These are phyloP conservation scores for Niveomyces coronatus DNA, from an alignment of 2,329 filamentous ascomycete genomes.

Conservation along the genomic window DNA sequence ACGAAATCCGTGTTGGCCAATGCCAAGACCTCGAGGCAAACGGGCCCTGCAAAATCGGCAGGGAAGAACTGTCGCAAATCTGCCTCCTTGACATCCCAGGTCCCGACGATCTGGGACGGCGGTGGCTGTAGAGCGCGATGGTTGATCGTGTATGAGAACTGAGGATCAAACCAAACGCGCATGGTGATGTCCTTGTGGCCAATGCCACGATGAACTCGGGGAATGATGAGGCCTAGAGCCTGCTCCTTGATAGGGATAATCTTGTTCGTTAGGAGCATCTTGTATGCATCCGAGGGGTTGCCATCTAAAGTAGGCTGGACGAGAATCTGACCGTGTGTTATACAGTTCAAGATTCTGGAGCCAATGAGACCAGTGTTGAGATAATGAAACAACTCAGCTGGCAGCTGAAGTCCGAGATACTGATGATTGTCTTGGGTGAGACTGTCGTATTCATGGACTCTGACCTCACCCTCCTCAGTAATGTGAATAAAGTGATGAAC, in stretches of 20 bases:
- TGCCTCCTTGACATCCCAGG: slow-evolving; percentile 65
- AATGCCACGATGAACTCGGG: slow-evolving; percentile 73
- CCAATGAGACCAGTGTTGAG: slow-evolving; percentile 74
- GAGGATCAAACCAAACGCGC: slow-evolving; percentile 73
- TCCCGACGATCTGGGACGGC: slow-evolving; percentile 36
- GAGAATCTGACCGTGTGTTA: slow-evolving; percentile 68
- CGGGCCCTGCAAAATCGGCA: slow-evolving; percentile 27
- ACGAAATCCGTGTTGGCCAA: slow-evolving; percentile 62
- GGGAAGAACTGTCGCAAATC: slow-evolving; percentile 39
- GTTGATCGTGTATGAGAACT: slow-evolving; percentile 57
- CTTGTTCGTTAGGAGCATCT: slow-evolving; percentile 62
- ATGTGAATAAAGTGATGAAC: slow-evolving; percentile 84
- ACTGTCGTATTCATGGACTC: slow-evolving; percentile 60
- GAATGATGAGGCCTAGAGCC: slow-evolving; percentile 67
- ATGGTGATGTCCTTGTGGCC: slow-evolving; percentile 68
- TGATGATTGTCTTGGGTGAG: slow-evolving; percentile 78
- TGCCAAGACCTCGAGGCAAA: slow-evolving; percentile 53
- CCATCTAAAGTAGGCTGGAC: slow-evolving; percentile 81
- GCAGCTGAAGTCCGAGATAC: slow-evolving; percentile 81
- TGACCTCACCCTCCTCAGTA: slow-evolving; percentile 63
- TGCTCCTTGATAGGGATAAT: slow-evolving; percentile 67
- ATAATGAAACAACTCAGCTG: slow-evolving; percentile 85
- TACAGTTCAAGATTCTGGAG: slow-evolving; percentile 68
- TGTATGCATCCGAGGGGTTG: slow-evolving; percentile 70
- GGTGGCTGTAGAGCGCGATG: slow-evolving; percentile 39